Base-by-base conservation (phyloP, 768 basidiomycete species). In the Coprinopsis marcescibilis region DNA sequence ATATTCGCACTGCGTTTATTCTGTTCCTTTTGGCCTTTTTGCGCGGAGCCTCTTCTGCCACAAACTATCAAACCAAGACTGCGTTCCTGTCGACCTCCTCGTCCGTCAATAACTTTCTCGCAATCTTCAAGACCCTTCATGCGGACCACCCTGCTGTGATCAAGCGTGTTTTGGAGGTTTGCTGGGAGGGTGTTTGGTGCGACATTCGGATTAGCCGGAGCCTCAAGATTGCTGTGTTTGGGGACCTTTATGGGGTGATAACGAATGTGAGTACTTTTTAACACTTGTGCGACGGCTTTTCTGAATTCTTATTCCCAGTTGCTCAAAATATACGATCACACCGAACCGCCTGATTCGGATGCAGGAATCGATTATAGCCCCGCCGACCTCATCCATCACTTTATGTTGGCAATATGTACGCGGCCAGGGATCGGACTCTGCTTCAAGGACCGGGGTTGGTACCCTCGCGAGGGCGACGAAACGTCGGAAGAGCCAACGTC, bases 381-480 rank as follows among this genome's bases (percentile, higher is more conserved):
- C 8, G 90, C 85, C 1, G 83, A 94, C 52, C 72, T 95, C 3
- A 82, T 78, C 0, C 88, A 91, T 50, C 90, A 93, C 55, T 97
- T 96, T 62, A 67, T 96, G 10, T 76, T 94, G 21, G 85, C 85
- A 1, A 79, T 91, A 24, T 88, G 85, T 55, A 85, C 88, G 0
- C 79, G 78, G 20, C 87, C 89, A 0, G 92, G 93, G 0, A 65
- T 71, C 11, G 93, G 93, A 0, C 72, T 96, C 12, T 97, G 93
- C 57, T 96, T 95, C 66, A 79, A 70, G 43, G 90, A 94, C 56
- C 74, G 78, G 6, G 93, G 93, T 2, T 97, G 93, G 93, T 97
- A 96, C 55, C 81, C 81, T 3, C 80, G 89, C 2, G 83, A 85
- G 51, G 60, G 63, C 2, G 73, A 62, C 2, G 75, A 74, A 64